A percentile compares a stretch with the other conserved stretches of the same genome.
Evolutionary conservation across 2,329 filamentous ascomycete genomes (phyloP).

Genomic region (Rhinocladiella mackenziei): DNA sequence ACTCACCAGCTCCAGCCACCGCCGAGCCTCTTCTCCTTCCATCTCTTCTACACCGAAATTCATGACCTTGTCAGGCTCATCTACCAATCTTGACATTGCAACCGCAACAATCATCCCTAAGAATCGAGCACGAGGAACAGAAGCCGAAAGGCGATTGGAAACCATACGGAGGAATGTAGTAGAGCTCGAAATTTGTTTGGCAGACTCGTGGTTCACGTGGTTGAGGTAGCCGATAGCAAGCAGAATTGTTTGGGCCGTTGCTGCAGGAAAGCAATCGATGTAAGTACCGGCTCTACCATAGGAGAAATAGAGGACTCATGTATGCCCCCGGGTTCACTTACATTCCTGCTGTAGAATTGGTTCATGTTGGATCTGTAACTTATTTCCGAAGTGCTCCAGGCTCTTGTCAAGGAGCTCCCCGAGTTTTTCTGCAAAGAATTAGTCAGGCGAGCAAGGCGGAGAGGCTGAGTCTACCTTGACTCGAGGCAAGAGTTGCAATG

Average conservation of each 20-base stretch:
- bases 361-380: constrained; percentile 79
- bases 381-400: constrained; percentile 73
- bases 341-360: constrained; percentile 86
- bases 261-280: constrained; percentile 43
- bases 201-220: constrained; percentile 59
- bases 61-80: constrained; percentile 65
- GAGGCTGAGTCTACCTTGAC: constrained; percentile 40
- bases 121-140: constrained; percentile 70
- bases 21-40: constrained; percentile 65
- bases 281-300: constrained; percentile 27
- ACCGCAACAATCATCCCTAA: constrained; percentile 86
- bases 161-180: constrained; percentile 70
- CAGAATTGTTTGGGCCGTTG: constrained; percentile 73
- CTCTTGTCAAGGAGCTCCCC: constrained; percentile 61
- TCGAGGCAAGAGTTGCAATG: constrained; percentile 54
- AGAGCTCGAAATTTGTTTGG: constrained; percentile 67
- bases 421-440: constrained; percentile 45
- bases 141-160: constrained; percentile 77
- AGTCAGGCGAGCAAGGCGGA: constrained; percentile 8
- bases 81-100: constrained; percentile 61
- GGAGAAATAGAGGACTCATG: background rate
- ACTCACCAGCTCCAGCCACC: constrained; percentile 66
- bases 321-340: constrained; percentile 37
- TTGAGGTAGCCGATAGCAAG: constrained; percentile 73
- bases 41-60: constrained; percentile 81